These are phyloP conservation scores for Fusarium verticillioides DNA, from an alignment of 2,329 filamentous ascomycete species.

Conservation along the genomic window DNA sequence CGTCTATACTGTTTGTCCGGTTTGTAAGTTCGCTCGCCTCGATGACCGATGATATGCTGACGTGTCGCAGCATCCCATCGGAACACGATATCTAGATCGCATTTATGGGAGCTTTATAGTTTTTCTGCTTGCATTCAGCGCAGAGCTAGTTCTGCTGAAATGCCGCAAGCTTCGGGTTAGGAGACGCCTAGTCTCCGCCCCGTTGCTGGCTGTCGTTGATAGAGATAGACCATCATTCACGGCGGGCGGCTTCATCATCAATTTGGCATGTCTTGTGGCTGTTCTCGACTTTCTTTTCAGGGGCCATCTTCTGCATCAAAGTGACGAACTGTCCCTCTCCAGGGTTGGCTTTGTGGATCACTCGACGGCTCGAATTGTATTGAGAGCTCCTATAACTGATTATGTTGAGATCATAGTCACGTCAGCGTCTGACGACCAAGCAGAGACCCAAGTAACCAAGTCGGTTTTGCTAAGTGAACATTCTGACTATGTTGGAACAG, in stretches of 20 bases:
- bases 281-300: not conserved
- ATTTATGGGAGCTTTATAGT: not conserved
- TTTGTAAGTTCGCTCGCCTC: not conserved
- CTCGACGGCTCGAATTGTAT: not conserved
- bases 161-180: not conserved
- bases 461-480: rapidly evolving
- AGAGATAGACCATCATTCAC: not conserved
- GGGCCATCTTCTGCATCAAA: not conserved
- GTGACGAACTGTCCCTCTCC: not conserved
- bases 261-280: not conserved
- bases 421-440: rapidly evolving
- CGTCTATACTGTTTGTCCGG: not conserved
- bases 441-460: rapidly evolving
- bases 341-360: not conserved
- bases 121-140: not conserved
- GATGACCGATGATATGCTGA: rapidly evolving
- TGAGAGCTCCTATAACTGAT: not conserved
- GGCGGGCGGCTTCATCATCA: not conserved
- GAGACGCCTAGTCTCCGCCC: not conserved
- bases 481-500: not conserved
- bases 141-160: not conserved
- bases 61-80: not conserved
- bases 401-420: not conserved
- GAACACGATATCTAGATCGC: not conserved
- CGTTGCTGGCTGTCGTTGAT: not conserved